Base-by-base conservation (phyloP, 1,139 yeast genomes). In the Hemisphaericaspora xylofermentans region DNA sequence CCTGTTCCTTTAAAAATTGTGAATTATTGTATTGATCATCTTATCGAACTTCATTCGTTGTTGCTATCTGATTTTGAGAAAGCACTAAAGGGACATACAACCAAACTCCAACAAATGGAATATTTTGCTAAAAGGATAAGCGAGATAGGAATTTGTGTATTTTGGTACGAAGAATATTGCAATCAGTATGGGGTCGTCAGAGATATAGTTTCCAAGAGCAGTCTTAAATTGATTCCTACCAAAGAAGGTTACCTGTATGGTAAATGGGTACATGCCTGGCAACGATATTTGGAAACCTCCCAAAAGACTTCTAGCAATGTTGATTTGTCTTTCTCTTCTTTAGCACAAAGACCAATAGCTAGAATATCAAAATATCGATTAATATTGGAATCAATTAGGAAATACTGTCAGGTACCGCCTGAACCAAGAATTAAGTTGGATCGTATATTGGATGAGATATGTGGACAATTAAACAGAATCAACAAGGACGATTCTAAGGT, bases 331-430 rank as follows among this genome's bases (percentile, higher is more conserved):
- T 71, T 76, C 35, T 48, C 61, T 12, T 78, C 85, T 0, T 63
- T 80, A 37, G 57, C 78, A 28, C 80, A 78, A 47, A 70, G 71
- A 53, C 86, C 87, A 2, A 64, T 78, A 3, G 62, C 74, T 17
- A 59, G 86, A 44, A 64, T 78, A 13, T 61, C 73, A 4, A 76
- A 78, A 48, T 80, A 80, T 51, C 66, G 69, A 37, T 58, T 81
- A 32, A 64, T 80, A 19, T 48, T 78, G 17, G 76, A 75, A 35
- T 63, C 74, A 1, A 50, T 78, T 4, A 25, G 46, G 7, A 66
- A 66, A 32, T 42, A 50, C 28, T 49, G 63, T 2, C 27, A 16
- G 19, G 22, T 36, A 13, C 39, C 39, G 16, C 19, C 25, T 21
- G 43, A 33, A 6, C 30, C 38, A 3, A 18, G 27, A 2, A 15